Base-by-base conservation (phyloP, 2,329 filamentous ascomycete species). In the Escovopsis sp. region DNA sequence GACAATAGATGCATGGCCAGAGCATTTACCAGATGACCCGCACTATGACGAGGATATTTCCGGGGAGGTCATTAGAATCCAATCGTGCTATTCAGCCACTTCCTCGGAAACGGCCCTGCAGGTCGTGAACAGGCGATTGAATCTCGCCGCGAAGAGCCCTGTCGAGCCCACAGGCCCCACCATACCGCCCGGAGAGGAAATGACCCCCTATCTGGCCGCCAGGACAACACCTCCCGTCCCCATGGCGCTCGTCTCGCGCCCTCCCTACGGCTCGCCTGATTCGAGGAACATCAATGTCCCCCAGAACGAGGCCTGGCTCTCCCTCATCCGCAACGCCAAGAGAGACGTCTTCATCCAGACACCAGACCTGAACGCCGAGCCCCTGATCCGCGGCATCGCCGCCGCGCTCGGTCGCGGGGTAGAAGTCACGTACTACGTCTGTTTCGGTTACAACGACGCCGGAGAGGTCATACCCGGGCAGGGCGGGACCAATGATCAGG, bases 371-470 rank as follows among this genome's bases (percentile, higher is more conserved):
- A 89, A 89, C 51, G 81, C 83, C 1, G 71, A 73, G 43, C 78
- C 76, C 0, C 61, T 87, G 0, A 52, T 86, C 0, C 71, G 76
- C 0, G 78, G 76, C 1, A 69, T 88, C 4, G 53, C 72, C 0
- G 69, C 68, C 3, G 82, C 84, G 0, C 70, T 79, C n/a, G 68
- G 76, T 45, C 66, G 82, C 1, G 82, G 82, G 0, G 59, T 87
- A 0, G 64, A 77, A 39, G 75, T 87, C 0, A 76, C 72, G 1
- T 79, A 76, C 54, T 87, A 84, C 47, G 67, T 86, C 2, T 85
- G 81, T 48, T 70, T 88, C 1, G 82, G 84, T 1, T 89, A 89
- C 61, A 88, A 88, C 47, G 84, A 88, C 48, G 65, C 74, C 0
- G 84, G 83, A 16, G 81, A 88, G 55, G 70, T 88, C 29, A 72